Conservation (phyloP, 2,329 filamentous ascomycete genomes). For the Cladorrhinum sp. region DNA sequence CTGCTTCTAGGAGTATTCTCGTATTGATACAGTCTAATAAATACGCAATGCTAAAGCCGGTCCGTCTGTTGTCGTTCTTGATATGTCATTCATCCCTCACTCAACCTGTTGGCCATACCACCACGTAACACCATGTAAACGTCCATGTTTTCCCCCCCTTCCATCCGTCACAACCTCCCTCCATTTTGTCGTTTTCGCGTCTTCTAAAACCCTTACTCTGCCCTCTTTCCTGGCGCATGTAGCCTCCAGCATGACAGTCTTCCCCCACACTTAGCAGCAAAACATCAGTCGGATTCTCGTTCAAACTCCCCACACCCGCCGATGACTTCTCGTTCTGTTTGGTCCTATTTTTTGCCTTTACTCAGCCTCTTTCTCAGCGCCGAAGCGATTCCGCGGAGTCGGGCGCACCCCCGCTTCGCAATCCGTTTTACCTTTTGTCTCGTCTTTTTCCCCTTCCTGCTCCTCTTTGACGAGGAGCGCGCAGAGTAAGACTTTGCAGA, state of each 20-base stretch:
- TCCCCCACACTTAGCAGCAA: neutral
- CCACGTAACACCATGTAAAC: neutral
- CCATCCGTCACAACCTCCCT: neutral
- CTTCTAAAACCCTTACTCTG: no score
- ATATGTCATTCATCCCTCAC: no score
- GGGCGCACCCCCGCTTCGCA: neutral
- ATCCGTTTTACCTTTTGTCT: neutral
- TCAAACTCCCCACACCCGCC: neutral
- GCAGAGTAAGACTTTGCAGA: neutral
- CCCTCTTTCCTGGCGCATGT: neutral
- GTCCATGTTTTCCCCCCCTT: neutral
- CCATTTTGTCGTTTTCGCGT: neutral
- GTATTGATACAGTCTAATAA: neutral
- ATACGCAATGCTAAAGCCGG: no score
- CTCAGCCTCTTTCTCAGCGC: neutral
- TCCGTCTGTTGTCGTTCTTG: no score
- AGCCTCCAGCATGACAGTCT: neutral
- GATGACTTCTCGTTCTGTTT: neutral
- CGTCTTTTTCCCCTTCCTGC: neutral
- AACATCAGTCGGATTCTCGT: conserved; percentile 1
- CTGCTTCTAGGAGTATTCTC: neutral
- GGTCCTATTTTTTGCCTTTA: neutral
- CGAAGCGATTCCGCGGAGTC: neutral
- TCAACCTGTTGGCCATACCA: neutral
- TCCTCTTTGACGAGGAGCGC: neutral